These are phyloP conservation scores for Cichorium intybus DNA, from an alignment of 140 eudicot genomes.

Conservation along the genomic window DNA sequence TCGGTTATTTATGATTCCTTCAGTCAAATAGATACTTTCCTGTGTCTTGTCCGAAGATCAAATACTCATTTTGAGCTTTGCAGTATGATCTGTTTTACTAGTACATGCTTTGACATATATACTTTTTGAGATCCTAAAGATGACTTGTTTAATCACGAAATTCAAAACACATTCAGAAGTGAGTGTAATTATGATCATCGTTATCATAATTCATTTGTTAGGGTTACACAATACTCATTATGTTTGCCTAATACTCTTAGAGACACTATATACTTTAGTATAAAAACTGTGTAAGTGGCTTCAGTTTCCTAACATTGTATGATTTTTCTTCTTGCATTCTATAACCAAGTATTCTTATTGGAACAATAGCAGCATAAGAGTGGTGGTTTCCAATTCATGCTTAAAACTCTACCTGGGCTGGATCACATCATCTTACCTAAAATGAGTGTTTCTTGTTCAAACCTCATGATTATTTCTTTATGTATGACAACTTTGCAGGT, in stretches of 20 bases:
- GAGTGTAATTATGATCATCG: neutral
- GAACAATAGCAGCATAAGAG: conserved; percentile 1
- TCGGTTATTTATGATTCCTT: neutral
- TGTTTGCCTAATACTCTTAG: too few relatives aligned
- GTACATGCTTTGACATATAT: neutral
- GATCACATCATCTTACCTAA: too few relatives aligned
- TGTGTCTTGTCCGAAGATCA: neutral
- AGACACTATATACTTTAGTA: too few relatives aligned
- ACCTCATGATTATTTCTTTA: neutral
- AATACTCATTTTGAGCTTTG: neutral
- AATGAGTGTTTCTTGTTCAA: neutral
- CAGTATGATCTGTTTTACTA: neutral
- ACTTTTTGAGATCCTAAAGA: neutral
- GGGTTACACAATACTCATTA: too few relatives aligned
- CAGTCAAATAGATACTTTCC: neutral
- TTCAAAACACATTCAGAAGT: neutral
- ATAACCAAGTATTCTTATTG: neutral
- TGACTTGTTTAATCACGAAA: too few relatives aligned
- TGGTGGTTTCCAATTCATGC: neutral
- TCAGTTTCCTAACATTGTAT: neutral
- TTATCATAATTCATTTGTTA: neutral
- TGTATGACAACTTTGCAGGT: conserved; percentile 47
- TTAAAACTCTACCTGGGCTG: too few relatives aligned
- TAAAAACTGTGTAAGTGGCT: too few relatives aligned
- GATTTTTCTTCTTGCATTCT: neutral